Evolutionary conservation across 352 stramenopile genomes (phyloP), one percentile per base, ranked within the genome.

Genomic region (Globisporangium yorkense): DNA sequence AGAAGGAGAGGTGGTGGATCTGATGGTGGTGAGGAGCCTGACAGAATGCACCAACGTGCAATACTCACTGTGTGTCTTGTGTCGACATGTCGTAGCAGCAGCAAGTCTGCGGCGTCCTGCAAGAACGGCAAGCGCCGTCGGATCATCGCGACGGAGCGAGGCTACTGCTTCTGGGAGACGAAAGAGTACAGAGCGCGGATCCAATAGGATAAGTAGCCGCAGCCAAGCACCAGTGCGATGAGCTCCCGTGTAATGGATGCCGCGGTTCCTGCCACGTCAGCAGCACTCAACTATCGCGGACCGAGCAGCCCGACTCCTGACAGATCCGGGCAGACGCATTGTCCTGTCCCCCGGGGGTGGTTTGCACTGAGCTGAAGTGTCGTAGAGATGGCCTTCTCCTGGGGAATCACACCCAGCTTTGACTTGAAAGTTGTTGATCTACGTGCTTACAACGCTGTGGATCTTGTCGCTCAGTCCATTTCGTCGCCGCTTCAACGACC

Each of bases 401-500:
- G 37, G 37, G 8, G 37, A 3, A 41, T 41, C 37, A 41, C 37
- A 41, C 8, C 37, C 37, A 41, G 8, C 13, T 15, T 41, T 9
- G 37, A 41, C 37, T 15, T 41, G 37, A 41, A 41, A 41, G 37
- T 41, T 3, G 37, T 9, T 15, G 37, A 41, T 27, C 1, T 27
- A 27, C 37, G 2, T 41, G 37, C 37, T 41, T 15, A 15, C 13
- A 15, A 41, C 2, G 37, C 37, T 41, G 8, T 41, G 37, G 37
- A 15, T 41, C 37, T 41, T 41, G 8, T 41, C 37, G 37, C 37
- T 41, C 37, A 41, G 37, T 41, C 37, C 37, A 15, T 15, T 87
- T 21, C 70, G 74, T 31, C 77, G 73, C 3, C 66, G 56, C 10
- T 84, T 76, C 54, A 85, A 78, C 59, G 56, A 79, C 56, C 61